Evolutionary conservation across 805 yeast species (phyloP).

Genomic region (Pichia gijzeniarum): DNA sequence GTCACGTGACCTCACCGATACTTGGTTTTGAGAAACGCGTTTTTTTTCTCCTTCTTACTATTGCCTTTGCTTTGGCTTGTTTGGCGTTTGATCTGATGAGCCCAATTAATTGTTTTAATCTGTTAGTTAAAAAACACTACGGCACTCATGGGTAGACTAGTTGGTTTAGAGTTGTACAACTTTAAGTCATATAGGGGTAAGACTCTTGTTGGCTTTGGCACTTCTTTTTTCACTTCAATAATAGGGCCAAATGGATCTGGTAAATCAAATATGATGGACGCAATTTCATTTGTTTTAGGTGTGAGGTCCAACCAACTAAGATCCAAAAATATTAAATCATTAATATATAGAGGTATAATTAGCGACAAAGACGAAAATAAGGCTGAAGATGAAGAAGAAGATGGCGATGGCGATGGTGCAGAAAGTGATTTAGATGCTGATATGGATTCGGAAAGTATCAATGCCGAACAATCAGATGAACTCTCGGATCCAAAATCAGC

Average conservation of each 20-base stretch:
- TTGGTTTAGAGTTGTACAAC: slow-evolving; percentile 72
- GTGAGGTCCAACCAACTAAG: slow-evolving; percentile 69
- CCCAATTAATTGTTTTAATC: background rate
- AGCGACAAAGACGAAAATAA: slow-evolving; percentile 23
- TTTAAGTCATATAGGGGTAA: slow-evolving; percentile 88
- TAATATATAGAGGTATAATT: slow-evolving; percentile 70
- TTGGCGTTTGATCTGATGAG: slow-evolving; percentile 1
- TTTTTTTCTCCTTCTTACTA: no score
- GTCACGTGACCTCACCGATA: no score
- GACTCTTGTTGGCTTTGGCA: slow-evolving; percentile 74
- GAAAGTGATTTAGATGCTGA: slow-evolving; percentile 19
- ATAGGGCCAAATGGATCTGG: slow-evolving; percentile 99
- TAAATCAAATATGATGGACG: slow-evolving; percentile 94
- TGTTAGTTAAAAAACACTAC: background rate
- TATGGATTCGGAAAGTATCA: slow-evolving; percentile 9
- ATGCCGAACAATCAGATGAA: background rate
- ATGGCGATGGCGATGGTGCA: slow-evolving; percentile 15
- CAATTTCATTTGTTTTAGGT: slow-evolving; percentile 89
- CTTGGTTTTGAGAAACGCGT: no score
- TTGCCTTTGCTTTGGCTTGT: background rate
- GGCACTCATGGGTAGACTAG: slow-evolving; percentile 66
- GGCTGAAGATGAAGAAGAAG: slow-evolving; percentile 21
- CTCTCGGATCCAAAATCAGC: slow-evolving; percentile 42
- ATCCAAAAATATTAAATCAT: slow-evolving; percentile 64
- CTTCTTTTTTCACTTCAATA: slow-evolving; percentile 70